Evolutionary conservation across 306 rosid species (phyloP).

Genomic region (Canavalia ensiformis): DNA sequence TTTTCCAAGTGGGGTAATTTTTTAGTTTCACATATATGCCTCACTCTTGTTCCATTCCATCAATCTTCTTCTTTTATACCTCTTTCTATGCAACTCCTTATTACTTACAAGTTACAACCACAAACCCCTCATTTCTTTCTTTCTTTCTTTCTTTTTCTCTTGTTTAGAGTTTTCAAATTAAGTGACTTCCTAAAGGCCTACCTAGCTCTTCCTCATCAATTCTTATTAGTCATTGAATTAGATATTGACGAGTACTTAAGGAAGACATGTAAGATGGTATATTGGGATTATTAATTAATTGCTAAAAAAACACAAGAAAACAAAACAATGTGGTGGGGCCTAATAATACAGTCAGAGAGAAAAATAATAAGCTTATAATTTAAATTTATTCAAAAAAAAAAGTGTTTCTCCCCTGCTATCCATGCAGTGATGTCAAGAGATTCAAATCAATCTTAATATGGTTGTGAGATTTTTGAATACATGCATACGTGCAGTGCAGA

Average conservation of each 20-base stretch:
- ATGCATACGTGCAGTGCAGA: neutral
- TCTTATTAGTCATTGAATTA: neutral
- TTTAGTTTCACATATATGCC: slow-evolving; percentile 13
- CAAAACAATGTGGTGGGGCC: neutral
- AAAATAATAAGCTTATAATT: neutral
- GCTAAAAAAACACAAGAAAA: neutral
- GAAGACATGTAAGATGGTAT: neutral
- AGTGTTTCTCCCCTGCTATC: neutral
- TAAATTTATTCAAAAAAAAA: neutral
- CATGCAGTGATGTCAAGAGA: neutral
- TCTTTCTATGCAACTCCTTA: neutral
- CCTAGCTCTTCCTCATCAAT: slow-evolving; percentile 24
- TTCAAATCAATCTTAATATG: neutral
- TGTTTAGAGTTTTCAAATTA: neutral
- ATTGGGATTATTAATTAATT: slow-evolving; percentile 21
- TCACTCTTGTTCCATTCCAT: neutral
- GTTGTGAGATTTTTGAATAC: neutral
- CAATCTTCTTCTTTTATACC: neutral
- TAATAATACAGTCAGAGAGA: neutral
- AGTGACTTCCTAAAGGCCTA: slow-evolving; percentile 18
- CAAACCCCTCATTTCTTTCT: neutral
- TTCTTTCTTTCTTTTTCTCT: neutral
- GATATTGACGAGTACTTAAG: neutral
- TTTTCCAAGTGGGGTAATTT: slow-evolving; percentile 36
- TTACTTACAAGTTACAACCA: slow-evolving; percentile 5